Evolutionary conservation across 805 yeast genomes (phyloP), one percentile per base, ranked within the genome.

Genomic region (Teunomyces kruisii): DNA sequence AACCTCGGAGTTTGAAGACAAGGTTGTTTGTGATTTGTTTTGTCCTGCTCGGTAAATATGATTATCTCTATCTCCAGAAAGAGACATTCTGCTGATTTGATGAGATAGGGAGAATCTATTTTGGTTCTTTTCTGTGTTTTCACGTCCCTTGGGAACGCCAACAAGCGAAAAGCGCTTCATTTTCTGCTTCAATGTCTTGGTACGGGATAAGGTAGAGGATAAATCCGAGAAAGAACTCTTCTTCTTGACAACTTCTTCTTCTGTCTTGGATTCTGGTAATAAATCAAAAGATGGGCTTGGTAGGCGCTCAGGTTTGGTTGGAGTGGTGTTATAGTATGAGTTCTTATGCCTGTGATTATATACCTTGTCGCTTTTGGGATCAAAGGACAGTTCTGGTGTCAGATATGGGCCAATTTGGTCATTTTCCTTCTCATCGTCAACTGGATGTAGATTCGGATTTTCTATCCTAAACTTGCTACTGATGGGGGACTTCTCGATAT

Each of bases 371-470:
- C 19, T 35, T 22, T 24, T 17, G 14, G 38, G 38, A 22, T 35
- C 38, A 35, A 35, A 35, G 5, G 38, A 15, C 38, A 35, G 38
- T n/a, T 17, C 6, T 9, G 28, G 27, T n/a, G 27, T 24, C 10
- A 12, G 28, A 24, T 22, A 22, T 19, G 33, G 33, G 9, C 14
- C 13, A 2, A n/a, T 22, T 12, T 35, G 10, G n/a, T 22, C 28
- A 22, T 35, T 22, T 12, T 35, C 38, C 15, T 22, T 19, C 5
- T 35, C 26, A 24, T 39, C 47, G 39, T 41, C 42, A 6, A 55
- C 35, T 1, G 62, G 61, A 14, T 55, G 62, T n/a, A 61, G 46
- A 45, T 61, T 61, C 12, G 66, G 66, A 46, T 61, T 59, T 16
- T 54, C 57, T n/a, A 43, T 43, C 46, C 66, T 46, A 37, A 54